Evolutionary conservation across 164 flowering plant species (phyloP).

Genomic region (Dillenia turbinata): DNA sequence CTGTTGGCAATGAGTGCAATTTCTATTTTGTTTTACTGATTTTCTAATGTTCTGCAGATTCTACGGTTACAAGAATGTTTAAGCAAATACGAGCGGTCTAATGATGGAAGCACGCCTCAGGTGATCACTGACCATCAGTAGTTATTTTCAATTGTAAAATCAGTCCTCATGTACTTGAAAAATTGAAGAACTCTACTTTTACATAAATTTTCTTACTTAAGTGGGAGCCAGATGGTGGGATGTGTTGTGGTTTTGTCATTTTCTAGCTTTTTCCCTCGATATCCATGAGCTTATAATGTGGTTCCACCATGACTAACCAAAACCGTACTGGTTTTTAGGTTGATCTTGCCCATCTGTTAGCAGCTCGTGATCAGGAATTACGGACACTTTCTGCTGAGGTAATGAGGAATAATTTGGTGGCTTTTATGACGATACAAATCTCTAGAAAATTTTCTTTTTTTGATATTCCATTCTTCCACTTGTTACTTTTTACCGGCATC

Average conservation of each 20-base stretch:
- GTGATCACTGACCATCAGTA: slow-evolving; percentile 23
- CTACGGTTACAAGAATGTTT: slow-evolving; percentile 92
- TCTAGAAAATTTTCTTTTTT: too few species aligned
- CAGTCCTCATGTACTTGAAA: background rate
- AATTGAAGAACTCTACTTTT: too few species aligned
- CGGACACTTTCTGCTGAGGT: slow-evolving; percentile 98
- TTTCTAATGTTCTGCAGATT: slow-evolving; percentile 40
- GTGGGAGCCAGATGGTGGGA: too few species aligned
- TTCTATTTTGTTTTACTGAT: background rate
- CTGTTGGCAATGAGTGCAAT: background rate
- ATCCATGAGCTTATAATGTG: too few species aligned
- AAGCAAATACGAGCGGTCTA: slow-evolving; percentile 85
- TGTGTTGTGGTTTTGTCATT: too few species aligned
- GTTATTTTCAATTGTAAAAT: background rate
- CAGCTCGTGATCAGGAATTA: slow-evolving; percentile 96
- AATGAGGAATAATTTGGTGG: slow-evolving; percentile 7
- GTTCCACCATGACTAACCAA: too few species aligned
- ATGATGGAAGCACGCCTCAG: slow-evolving; percentile 92
- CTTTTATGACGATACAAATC: too few species aligned
- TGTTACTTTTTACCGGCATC: too few species aligned
- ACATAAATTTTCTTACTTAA: too few species aligned
- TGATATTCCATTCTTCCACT: too few species aligned
- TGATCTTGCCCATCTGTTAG: slow-evolving; percentile 95
- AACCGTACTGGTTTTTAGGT: slow-evolving; percentile 42
- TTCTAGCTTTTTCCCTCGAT: too few species aligned